phyloP scores from a whole-genome alignment of 1,284 basidiomycete genomes.

The Leccinum pachyderme region DNA sequence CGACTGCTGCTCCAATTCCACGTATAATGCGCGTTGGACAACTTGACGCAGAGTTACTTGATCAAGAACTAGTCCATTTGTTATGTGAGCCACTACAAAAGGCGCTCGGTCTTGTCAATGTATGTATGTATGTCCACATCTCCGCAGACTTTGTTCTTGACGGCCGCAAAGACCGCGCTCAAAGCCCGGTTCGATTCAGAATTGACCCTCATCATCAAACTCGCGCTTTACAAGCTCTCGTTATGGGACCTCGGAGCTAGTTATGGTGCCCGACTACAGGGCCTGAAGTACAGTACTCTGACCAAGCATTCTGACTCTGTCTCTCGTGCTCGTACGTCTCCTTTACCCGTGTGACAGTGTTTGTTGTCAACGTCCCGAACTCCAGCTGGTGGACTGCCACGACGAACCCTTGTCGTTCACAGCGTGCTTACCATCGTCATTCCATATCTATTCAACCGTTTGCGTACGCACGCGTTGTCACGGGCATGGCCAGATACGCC shows the following conservation, averaged over 20 bases:
- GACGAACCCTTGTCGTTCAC: slow-evolving; percentile 62
- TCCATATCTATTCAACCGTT: slow-evolving; percentile 75
- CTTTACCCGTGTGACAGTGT: not conserved
- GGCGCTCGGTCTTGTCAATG: slow-evolving; percentile 70
- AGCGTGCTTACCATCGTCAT: slow-evolving; percentile 73
- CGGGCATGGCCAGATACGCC: slow-evolving; percentile 90
- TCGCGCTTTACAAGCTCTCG: slow-evolving; percentile 82
- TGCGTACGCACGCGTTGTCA: slow-evolving; percentile 76
- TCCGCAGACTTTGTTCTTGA: slow-evolving; percentile 7
- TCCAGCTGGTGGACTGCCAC: slow-evolving; percentile 61
- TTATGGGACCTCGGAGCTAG: slow-evolving; percentile 81
- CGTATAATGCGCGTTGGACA: slow-evolving; percentile 83
- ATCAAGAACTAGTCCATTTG: slow-evolving; percentile 84
- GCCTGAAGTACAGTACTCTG: slow-evolving; percentile 58
- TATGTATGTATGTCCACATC: slow-evolving; percentile 50
- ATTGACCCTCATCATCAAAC: slow-evolving; percentile 71
- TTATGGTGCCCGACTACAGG: slow-evolving; percentile 92
- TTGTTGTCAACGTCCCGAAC: slow-evolving; percentile 21
- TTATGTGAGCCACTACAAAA: slow-evolving; percentile 82
- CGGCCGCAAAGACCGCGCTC: slow-evolving; percentile 50
- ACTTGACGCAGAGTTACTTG: slow-evolving; percentile 90
- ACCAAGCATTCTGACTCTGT: slow-evolving; percentile 34
- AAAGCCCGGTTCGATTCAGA: slow-evolving; percentile 79
- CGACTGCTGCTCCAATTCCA: slow-evolving; percentile 33
- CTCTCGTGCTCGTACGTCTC: slow-evolving; percentile 22